phyloP scores from a whole-genome alignment of 805 yeast species.

The Monosporozyma aerobia region DNA sequence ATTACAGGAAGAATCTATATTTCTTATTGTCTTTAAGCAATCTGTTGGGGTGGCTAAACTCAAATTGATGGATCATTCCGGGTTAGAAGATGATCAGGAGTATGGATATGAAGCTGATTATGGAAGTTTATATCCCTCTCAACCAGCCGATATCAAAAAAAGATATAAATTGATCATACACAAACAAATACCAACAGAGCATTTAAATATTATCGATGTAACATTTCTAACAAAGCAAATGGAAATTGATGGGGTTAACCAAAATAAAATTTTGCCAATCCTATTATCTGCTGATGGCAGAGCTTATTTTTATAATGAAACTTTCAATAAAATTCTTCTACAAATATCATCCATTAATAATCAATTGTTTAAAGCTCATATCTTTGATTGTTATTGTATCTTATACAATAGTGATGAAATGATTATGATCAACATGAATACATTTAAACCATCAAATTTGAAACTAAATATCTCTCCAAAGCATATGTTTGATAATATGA shows the following conservation, averaged over 20 bases:
- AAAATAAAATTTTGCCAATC: neutral
- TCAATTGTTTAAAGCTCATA: neutral
- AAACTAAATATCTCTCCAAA: neutral
- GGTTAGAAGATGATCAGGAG: neutral
- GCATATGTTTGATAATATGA: neutral
- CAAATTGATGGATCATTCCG: neutral
- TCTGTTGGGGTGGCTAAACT: neutral
- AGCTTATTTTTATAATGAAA: neutral
- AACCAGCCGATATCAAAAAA: neutral
- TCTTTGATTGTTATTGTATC: neutral
- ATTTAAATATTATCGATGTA: neutral
- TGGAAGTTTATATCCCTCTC: neutral
- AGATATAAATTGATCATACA: neutral
- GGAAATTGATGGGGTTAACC: neutral
- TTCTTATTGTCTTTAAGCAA: neutral
- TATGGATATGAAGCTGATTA: neutral
- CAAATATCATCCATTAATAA: neutral
- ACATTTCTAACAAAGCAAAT: neutral
- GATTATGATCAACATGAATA: neutral
- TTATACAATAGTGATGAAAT: slow-evolving; percentile 1
- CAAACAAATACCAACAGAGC: neutral
- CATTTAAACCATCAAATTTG: neutral
- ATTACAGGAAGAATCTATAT: neutral
- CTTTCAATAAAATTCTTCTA: neutral
- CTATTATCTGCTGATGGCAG: neutral